Evolutionary conservation across 441 rosid species (phyloP), one percentile per base, ranked within the genome.

Genomic region (Pelargonium australe): DNA sequence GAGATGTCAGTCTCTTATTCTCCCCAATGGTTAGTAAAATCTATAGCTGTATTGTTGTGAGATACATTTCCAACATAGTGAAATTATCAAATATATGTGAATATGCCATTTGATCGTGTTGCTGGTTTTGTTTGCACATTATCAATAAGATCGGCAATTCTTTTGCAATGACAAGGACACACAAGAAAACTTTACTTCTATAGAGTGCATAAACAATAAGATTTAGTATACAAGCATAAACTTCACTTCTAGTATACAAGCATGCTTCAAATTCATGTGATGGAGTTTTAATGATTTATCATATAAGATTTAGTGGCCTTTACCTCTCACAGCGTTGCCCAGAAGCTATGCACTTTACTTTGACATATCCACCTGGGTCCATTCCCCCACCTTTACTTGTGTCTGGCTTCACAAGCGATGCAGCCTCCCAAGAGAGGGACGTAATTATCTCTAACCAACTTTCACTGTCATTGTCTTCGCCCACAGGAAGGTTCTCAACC

Each of bases 291-390:
- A 71, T 68, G 44, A 20, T 58, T 14, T 37, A 66, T 63, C 31
- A 63, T 7, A 55, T 17, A 64, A 58, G 16, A 11, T 64, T 58
- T 66, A 70, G 68, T 49, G 70, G 68, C 14, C 63, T 67, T 74
- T 92, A 95, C 99, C 99, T 95, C 69, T 95, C 94, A 82, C 78
- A 73, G 66, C 86, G 91, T 20, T 64, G 79, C 68, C 99, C 96
- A 79, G 92, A 88, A 76, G 99, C 98, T 74, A 95, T 70, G 86
- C 99, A 92, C 74, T 92, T 91, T 60, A 92, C 91, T 82, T 95
- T 92, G 73, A 95, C 97, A 85, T 92, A 92, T 47, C 97, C 98
- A 81, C 90, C 98, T 41, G 99, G 99, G 80, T 95, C 99, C 99
- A 95, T 95, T 70, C 98, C 96, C 72, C 98, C 98, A 72, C 96